phyloP scores from a whole-genome alignment of 345 rosid species.

The Iberis pinnata region DNA sequence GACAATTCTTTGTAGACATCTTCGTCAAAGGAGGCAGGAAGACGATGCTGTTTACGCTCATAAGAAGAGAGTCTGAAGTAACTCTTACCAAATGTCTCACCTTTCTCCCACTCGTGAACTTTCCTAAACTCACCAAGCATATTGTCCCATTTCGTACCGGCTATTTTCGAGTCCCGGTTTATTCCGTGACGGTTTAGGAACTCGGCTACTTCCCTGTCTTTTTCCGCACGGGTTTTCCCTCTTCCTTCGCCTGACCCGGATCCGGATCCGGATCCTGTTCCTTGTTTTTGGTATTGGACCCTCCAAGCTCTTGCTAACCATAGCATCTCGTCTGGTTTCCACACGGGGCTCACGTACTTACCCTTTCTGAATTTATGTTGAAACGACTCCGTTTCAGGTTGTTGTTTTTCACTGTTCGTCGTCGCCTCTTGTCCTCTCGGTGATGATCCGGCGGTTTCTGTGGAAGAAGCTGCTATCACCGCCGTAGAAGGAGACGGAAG shows the following conservation, averaged over 20 bases:
- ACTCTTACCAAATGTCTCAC: conserved; percentile 74
- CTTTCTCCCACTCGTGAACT: conserved; percentile 92
- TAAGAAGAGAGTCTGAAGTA: conserved; percentile 93
- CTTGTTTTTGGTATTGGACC: conserved; percentile 52
- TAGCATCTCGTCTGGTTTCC: conserved; percentile 98
- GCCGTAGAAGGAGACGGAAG: conserved; percentile 44
- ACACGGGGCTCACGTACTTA: conserved; percentile 92
- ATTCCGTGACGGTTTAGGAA: conserved; percentile 70
- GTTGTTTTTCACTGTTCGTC: conserved; percentile 43
- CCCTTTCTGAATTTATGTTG: conserved; percentile 79
- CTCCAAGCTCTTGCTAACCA: conserved; percentile 98
- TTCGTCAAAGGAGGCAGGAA: conserved; percentile 97
- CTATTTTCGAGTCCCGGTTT: conserved; percentile 82
- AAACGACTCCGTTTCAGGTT: conserved; percentile 38
- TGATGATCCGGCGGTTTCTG: conserved; percentile 71
- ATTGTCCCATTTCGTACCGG: conserved; percentile 98
- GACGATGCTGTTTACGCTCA: conserved; percentile 68
- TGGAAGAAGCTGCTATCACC: conserved; percentile 54
- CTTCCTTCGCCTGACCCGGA: conserved; percentile 44
- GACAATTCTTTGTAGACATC: conserved; percentile 89
- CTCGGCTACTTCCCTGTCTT: conserved; percentile 93
- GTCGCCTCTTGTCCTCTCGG: conserved; percentile 67
- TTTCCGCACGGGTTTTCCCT: conserved; percentile 89
- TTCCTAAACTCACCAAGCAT: conserved; percentile 97
- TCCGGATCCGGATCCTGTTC: conserved; percentile 32